Conservation (phyloP, 768 basidiomycete species). For the Pleurotus ostreatus region DNA sequence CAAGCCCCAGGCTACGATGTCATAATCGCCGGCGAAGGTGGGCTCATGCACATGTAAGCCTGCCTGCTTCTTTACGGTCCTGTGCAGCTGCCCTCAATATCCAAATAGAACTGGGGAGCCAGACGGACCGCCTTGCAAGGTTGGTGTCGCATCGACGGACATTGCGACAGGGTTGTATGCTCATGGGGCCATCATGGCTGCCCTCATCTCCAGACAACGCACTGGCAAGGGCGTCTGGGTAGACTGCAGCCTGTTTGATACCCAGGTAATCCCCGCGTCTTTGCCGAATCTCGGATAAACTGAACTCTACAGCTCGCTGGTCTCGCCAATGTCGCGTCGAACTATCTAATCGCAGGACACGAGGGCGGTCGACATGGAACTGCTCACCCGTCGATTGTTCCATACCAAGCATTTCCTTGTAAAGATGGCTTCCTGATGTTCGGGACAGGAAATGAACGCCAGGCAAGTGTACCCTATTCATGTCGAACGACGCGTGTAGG, state of each 20-base stretch:
- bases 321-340: conserved; percentile 88
- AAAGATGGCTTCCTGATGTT: conserved; percentile 90
- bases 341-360: conserved; percentile 83
- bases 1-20: conserved; percentile 87
- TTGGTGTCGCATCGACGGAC: conserved; percentile 94
- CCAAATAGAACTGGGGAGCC: conserved; percentile 76
- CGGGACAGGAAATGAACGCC: conserved; percentile 86
- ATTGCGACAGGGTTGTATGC: conserved; percentile 86
- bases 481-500: neutral
- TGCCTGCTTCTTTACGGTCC: neutral
- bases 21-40: conserved; percentile 84
- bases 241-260: conserved; percentile 90
- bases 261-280: conserved; percentile 53
- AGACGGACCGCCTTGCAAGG: conserved; percentile 83
- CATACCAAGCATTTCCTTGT: conserved; percentile 89
- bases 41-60: conserved; percentile 88
- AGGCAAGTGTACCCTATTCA: conserved; percentile 37
- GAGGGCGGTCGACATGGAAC: conserved; percentile 89
- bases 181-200: conserved; percentile 91
- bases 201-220: conserved; percentile 71
- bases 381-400: conserved; percentile 89
- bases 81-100: conserved; percentile 10
- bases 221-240: conserved; percentile 90
- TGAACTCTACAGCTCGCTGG: conserved; percentile 65
- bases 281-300: neutral